Evolutionary conservation across 2,329 filamentous ascomycete species (phyloP), one percentile per base, ranked within the genome.

Genomic region (Calonectria henricotiae): DNA sequence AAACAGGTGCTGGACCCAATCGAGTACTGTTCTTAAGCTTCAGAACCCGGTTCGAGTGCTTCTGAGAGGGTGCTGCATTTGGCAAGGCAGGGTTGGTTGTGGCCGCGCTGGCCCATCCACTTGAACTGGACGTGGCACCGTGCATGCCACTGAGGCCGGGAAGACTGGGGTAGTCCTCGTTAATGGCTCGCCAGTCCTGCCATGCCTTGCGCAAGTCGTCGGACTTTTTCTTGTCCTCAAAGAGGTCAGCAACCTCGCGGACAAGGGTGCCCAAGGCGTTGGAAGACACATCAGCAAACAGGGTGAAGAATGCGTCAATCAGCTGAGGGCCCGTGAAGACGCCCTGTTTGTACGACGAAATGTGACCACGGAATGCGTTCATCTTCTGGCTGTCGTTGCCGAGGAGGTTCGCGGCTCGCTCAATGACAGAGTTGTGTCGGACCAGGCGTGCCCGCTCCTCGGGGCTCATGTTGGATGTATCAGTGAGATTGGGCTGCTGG

Each of bases 141-240:
- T 91, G 87, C 82, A 92, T 89, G 62, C 92, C 92, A 65, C 89
- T 89, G 0, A 94, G 88, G 0, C 93, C 92, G 1, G 96, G 95
- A 0, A 98, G 86, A 1, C 93, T 94, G 0, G 96, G 96, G 76
- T 98, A 98, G 80, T 98, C 95, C 82, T 98, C 95, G 75, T 97
- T 97, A 83, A 97, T 96, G 43, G 95, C 95, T 55, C 94, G 94
- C 94, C 96, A 98, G 82, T 98, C 94, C 76, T 94, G 94, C 95
- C 96, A 98, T 1, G 95, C 94, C 77, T 92, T 92, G 30, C 95
- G 89, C 3, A 99, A 85, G 0, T 86, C 87, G 63, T 92, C 91
- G 1, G 90, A 90, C 80, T 97, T 98, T 20, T 82, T 80, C 61
- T 92, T 88, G 75, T 97, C 92, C 76, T 99, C 96, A 76, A 96